phyloP scores from a whole-genome alignment of 495 filamentous ascomycete genomes.

The Saxophila tyrrhenica region DNA sequence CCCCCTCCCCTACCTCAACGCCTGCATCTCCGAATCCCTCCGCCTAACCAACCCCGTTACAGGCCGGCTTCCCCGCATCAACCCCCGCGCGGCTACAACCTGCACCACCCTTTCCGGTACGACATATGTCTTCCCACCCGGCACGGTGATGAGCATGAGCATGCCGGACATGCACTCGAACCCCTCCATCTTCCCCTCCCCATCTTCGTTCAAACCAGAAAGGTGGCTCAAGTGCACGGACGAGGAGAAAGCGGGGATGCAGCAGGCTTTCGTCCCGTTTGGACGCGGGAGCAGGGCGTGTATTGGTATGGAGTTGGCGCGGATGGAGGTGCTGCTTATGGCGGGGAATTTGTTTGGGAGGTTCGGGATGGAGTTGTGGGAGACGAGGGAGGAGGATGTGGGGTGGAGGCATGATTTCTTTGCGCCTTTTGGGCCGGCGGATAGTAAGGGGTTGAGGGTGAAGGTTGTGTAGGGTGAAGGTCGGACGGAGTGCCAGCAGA shows the following conservation, averaged over 20 bases:
- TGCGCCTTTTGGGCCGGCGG: background rate
- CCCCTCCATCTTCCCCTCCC: slow-evolving; percentile 10
- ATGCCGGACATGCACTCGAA: slow-evolving; percentile 10
- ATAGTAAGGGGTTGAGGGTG: slow-evolving; percentile 1
- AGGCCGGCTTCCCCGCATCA: slow-evolving; percentile 24
- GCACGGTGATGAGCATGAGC: slow-evolving; percentile 11
- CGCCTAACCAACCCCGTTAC: slow-evolving; percentile 30
- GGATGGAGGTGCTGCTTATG: slow-evolving; percentile 6
- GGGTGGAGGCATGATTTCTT: background rate
- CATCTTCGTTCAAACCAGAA: slow-evolving; percentile 5
- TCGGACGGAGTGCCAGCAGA: no score
- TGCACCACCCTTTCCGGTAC: slow-evolving; percentile 1
- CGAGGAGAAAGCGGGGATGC: background rate
- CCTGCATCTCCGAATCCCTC: slow-evolving; percentile 37
- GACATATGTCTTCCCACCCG: slow-evolving; percentile 6
- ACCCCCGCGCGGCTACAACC: slow-evolving; percentile 16
- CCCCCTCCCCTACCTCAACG: slow-evolving; percentile 40
- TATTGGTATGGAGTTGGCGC: slow-evolving; percentile 32
- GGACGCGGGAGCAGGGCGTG: background rate
- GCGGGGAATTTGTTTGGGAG: background rate
- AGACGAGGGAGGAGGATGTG: slow-evolving; percentile 1
- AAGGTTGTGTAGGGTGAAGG: background rate
- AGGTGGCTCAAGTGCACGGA: slow-evolving; percentile 3
- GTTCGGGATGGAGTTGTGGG: slow-evolving; percentile 2
- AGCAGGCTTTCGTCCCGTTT: slow-evolving; percentile 4